phyloP scores from a whole-genome alignment of 257 asterid genomes.

The Ophiorrhiza pumila region DNA sequence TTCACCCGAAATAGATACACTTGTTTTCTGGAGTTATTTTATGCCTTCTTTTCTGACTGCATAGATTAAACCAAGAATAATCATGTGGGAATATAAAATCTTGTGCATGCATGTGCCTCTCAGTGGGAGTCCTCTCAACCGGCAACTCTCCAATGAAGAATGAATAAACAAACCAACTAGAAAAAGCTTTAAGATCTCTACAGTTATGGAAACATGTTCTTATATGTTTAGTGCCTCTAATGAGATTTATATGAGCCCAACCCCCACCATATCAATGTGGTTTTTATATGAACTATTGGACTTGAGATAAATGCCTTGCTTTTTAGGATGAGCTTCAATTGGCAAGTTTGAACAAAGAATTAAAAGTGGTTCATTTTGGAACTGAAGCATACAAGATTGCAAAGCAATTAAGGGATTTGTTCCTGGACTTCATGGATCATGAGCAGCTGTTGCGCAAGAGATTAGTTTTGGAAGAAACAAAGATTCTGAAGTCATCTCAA shows the following conservation, averaged over 20 bases:
- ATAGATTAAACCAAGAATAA: not conserved
- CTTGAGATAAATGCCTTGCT: not conserved
- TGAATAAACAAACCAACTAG: not conserved
- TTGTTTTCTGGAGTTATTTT: not conserved
- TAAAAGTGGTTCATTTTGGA: slow-evolving; percentile 26
- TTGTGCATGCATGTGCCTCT: not conserved
- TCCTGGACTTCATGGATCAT: slow-evolving; percentile 24
- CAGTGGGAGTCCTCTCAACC: not conserved
- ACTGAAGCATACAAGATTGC: slow-evolving; percentile 32
- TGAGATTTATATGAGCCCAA: not conserved
- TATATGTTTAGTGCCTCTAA: no score
- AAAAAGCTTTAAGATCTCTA: not conserved
- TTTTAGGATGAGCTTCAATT: slow-evolving; percentile 21
- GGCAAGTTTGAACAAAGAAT: slow-evolving; percentile 10
- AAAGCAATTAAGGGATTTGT: slow-evolving; percentile 16
- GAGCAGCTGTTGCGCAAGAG: slow-evolving; percentile 13
- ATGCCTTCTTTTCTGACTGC: not conserved
- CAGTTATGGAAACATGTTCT: not conserved
- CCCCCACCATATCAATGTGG: not conserved
- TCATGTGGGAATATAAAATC: not conserved
- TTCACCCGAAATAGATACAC: not conserved
- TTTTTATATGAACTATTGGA: not conserved
- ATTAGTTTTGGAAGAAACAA: slow-evolving; percentile 22
- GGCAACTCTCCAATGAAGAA: not conserved
- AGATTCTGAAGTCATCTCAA: slow-evolving; percentile 15